Base-by-base conservation (phyloP, 2,329 filamentous ascomycete species). In the Pseudogymnoascus sp. region DNA sequence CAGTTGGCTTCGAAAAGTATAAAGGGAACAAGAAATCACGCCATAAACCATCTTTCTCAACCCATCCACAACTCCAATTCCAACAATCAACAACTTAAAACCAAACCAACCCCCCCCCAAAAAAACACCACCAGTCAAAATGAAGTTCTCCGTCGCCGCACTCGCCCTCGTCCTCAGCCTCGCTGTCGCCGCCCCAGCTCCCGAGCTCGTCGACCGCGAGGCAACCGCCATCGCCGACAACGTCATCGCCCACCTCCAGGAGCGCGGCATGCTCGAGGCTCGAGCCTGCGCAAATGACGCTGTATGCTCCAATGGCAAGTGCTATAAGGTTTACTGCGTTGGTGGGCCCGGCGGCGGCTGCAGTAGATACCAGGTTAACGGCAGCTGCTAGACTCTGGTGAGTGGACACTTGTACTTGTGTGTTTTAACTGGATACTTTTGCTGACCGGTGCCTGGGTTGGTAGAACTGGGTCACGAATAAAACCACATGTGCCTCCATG, bases 181-280 rank as follows among this genome's bases (percentile, higher is more conserved):
- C 59, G 60, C 67, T 64, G 61, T 64, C 66, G 65, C 65, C 65
- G 15, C 65, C 66, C 40, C 64, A 66, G 66, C 56, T 60, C 37
- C 64, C 59, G 26, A 63, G 29, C 31, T 70, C 65, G 29, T 35
- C 33, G 33, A 35, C 33, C 33, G 33, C 33, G 33, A 35, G 11
- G 33, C 33, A 13, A 35, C 33, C 33, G 2, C 10, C 33, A 3
- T 35, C 33, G 33, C 33, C 33, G 11, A 35, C 2, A 15, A 15
- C 33, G 33, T 35, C 33, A 35, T 35, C 33, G 33, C 33, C 11
- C 33, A 35, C 33, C 33, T 35, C 33, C 33, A 23, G 19, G 40
- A 44, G 40, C 40, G 40, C 40, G 40, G 40, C 19, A 44, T 44
- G 19, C 40, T 44, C 7, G 40, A 44, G 21, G 19, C 19, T 0